Conservation (phyloP, 2,329 filamentous ascomycete genomes). For the Pseudocercospora macadamiae region DNA sequence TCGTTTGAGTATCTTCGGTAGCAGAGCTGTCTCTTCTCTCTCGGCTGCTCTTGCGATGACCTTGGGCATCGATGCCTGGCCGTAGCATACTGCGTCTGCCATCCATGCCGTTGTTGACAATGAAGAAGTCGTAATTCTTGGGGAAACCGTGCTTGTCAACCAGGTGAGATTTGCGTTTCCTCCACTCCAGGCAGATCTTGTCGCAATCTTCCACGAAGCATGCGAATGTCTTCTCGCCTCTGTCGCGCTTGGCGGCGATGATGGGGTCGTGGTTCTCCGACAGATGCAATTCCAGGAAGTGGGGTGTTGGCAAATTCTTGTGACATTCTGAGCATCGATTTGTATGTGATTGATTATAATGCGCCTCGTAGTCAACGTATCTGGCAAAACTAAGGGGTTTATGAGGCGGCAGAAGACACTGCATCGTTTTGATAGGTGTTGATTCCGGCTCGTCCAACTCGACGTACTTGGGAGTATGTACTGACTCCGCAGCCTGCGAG, state of each 20-base stretch:
- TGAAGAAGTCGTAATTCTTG: slow-evolving; percentile 79
- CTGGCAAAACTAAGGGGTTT: slow-evolving; percentile 70
- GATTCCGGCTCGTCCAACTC: slow-evolving; percentile 56
- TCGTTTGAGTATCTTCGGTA: slow-evolving; percentile 27
- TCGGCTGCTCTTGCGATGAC: slow-evolving; percentile 38
- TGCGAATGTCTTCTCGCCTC: slow-evolving; percentile 86
- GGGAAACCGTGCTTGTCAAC: slow-evolving; percentile 96
- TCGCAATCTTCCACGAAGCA: slow-evolving; percentile 92
- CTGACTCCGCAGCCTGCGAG: slow-evolving; percentile 5
- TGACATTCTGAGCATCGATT: slow-evolving; percentile 84
- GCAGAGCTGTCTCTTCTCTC: slow-evolving; percentile 27
- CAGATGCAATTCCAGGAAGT: slow-evolving; percentile 81
- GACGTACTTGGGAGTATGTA: slow-evolving; percentile 46
- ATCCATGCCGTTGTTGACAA: slow-evolving; percentile 89
- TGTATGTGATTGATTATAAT: slow-evolving; percentile 79
- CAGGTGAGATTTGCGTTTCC: slow-evolving; percentile 84
- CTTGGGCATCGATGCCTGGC: slow-evolving; percentile 47
- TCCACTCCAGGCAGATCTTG: slow-evolving; percentile 76
- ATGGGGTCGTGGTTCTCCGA: slow-evolving; percentile 90
- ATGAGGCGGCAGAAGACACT: slow-evolving; percentile 82
- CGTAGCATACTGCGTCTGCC: slow-evolving; percentile 76
- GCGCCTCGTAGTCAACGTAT: slow-evolving; percentile 81
- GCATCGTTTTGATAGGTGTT: slow-evolving; percentile 60
- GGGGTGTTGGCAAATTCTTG: slow-evolving; percentile 83
- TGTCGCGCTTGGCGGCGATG: slow-evolving; percentile 69